Evolutionary conservation across 257 asterid species (phyloP).

Genomic region (Solanum tarapatanum): DNA sequence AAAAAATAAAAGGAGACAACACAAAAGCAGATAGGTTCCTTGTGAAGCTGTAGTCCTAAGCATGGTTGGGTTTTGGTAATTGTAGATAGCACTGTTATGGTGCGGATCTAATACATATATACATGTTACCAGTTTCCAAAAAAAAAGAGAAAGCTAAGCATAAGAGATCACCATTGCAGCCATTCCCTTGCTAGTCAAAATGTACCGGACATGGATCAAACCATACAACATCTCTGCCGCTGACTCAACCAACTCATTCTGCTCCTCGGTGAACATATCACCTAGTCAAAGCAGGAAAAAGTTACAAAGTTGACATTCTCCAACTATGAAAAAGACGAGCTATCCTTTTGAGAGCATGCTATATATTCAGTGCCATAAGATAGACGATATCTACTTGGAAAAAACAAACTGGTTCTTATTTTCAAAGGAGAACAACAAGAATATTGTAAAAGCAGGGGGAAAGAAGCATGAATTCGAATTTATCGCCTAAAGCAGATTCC

Average conservation of each 20-base stretch:
- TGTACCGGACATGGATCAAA: conserved; percentile 82
- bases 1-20: neutral
- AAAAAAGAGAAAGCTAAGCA: neutral
- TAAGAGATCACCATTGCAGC: conserved; percentile 73
- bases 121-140: neutral
- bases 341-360: neutral
- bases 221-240: conserved; percentile 98
- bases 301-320: conserved; percentile 7
- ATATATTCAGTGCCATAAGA: neutral
- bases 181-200: conserved; percentile 94
- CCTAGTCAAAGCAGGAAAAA: conserved; percentile 29
- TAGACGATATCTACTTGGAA: neutral
- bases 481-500: neutral
- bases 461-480: neutral
- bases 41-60: neutral
- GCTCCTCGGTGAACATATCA: conserved; percentile 89
- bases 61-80: neutral
- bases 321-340: neutral
- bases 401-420: neutral
- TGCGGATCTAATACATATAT: neutral
- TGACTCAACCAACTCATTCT: conserved; percentile 90
- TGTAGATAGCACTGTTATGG: neutral
- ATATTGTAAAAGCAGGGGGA: neutral
- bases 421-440: neutral
- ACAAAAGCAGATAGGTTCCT: neutral